A percentile compares a stretch with the other conserved stretches of the same genome.
These are phyloP conservation scores for Cynara cardunculus DNA, from an alignment of 129 eudicot genomes.

Conservation along the genomic window DNA sequence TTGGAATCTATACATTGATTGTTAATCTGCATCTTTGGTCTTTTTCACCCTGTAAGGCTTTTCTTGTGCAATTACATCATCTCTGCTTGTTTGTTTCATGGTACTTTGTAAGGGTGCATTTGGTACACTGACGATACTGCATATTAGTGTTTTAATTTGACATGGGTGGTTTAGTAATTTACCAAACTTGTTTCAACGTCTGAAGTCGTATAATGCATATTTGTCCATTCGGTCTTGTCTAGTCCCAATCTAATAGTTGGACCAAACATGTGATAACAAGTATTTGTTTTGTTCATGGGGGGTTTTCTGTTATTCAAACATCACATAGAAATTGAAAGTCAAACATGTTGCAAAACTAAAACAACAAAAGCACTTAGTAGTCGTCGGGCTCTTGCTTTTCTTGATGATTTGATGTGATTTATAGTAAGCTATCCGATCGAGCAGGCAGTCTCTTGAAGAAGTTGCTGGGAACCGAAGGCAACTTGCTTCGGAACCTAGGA, in stretches of 20 bases:
- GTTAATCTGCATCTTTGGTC: background rate
- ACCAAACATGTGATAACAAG: too few species aligned
- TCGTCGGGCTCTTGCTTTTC: background rate
- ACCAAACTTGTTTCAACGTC: background rate
- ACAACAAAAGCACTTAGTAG: background rate
- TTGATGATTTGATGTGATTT: background rate
- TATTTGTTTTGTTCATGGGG: too few species aligned
- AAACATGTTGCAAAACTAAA: background rate
- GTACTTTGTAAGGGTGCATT: background rate
- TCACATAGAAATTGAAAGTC: background rate
- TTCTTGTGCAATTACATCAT: background rate
- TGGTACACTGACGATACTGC: background rate
- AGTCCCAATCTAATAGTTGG: too few species aligned
- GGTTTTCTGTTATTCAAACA: background rate
- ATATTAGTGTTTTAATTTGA: background rate
- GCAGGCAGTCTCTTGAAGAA: conserved; percentile 81
- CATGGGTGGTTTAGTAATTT: background rate
- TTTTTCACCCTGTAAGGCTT: background rate
- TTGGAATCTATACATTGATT: background rate
- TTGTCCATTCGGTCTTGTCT: too few species aligned
- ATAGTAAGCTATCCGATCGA: conserved; percentile 68
- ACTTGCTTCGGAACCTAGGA: conserved; percentile 68
- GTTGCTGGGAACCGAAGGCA: conserved; percentile 67
- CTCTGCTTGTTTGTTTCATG: background rate
- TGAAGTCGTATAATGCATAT: too few species aligned